phyloP scores from a whole-genome alignment of 495 filamentous ascomycete species.

The Pseudevernia furfuracea region DNA sequence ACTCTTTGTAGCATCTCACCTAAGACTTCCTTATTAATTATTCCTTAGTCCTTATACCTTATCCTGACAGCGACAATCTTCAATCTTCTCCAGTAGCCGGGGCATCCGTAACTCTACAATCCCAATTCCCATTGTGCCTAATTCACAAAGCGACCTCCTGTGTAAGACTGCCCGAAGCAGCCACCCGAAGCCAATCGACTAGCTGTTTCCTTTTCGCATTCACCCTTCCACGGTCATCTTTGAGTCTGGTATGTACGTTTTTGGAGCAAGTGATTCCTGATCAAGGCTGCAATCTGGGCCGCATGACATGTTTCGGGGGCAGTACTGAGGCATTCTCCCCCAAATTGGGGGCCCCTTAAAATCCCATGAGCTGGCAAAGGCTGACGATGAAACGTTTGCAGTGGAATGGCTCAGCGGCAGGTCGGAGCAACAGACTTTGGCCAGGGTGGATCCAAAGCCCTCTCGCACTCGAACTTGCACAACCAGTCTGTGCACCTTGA shows the following conservation, averaged over 20 bases:
- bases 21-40: neutral
- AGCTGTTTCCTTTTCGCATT: neutral
- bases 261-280: neutral
- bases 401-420: conserved; percentile 18
- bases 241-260: neutral
- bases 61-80: neutral
- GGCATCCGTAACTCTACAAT: neutral
- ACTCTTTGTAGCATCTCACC: neutral
- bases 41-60: too few relatives aligned
- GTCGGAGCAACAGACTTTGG: conserved; percentile 16
- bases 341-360: neutral
- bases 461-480: conserved; percentile 17
- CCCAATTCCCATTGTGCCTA: neutral
- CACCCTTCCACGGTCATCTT: neutral
- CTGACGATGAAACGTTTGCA: neutral
- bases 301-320: neutral
- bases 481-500: conserved; percentile 9
- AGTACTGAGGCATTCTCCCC: neutral
- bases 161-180: neutral
- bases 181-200: neutral
- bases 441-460: conserved; percentile 16
- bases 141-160: too few relatives aligned
- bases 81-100: neutral
- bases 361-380: neutral
- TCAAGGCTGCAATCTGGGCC: neutral